Base-by-base conservation (phyloP, 495 filamentous ascomycete genomes). In the Aspergillus heteromorphus region DNA sequence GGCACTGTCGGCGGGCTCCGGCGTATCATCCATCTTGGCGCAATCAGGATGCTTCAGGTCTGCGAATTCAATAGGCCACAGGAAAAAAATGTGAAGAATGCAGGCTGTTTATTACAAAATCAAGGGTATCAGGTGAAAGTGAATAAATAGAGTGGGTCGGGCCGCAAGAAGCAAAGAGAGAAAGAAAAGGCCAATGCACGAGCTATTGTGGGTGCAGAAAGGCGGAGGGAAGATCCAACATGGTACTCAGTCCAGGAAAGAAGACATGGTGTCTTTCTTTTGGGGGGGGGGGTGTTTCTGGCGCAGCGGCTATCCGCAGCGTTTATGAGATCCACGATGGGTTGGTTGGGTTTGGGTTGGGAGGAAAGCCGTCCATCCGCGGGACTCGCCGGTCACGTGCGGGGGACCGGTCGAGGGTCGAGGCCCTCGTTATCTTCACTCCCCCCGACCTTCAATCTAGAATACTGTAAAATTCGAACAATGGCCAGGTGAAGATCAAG, bases 21-120 rank as follows among this genome's bases (percentile, higher is more conserved):
- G 17, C 6, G 62, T 13, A 3, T 64, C 56, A 43, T 74, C 71
- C 73, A 76, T 76, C 11, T 13, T 61, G 49, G 50, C 1, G 40
- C 36, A 30, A 27, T 19, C n/a, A 19, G 14, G 5, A 27, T 40
- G 34, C 43, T 21, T 19, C 18, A 47, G 29, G 18, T 42, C 31
- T 53, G 36, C 55, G 48, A 31, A 25, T 36, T 42, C 8, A 23
- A 62, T 45, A 40, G 25, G 53, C 27, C 51, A 51, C 45, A 25
- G 45, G 30, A 40, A 38, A 5, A 38, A 5, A 38, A n/a, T 38
- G 34, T 38, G 34, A n/a, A 27, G 23, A 27, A 3, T 27, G 23
- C 3, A 27, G 23, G 23, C 7, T 27, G 34, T 38, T 38, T 38
- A 40, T 40, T 13, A 29, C 29, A 21, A 36, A 38, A n/a, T n/a